Base-by-base conservation (phyloP, 2,329 filamentous ascomycete species). In the Microcyclosporella mali region DNA sequence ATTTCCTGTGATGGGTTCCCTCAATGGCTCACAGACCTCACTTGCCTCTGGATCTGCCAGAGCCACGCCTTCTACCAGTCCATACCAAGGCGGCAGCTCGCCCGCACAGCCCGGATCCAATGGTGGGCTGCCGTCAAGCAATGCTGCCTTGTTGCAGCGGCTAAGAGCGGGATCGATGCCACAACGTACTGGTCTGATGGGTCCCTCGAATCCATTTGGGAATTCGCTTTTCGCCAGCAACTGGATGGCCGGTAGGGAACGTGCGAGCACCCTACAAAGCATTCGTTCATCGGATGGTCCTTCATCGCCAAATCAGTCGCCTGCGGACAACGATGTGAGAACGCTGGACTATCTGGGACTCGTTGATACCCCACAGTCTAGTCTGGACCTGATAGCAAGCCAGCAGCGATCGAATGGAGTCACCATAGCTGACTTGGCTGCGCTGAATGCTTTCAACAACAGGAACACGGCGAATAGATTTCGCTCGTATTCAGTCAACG, bases 401-500 rank as follows among this genome's bases (percentile, higher is more conserved):
- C 72, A 74, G 42, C 73, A 76, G 43, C 67, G 73, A 41, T 58
- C 65, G 21, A 66, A 73, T 45, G 63, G 66, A 11, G 55, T 59
- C 2, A 84, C 88, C 52, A 73, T 90, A 27, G 82, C 84, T 33
- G 85, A 85, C 58, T 71, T 90, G 47, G 81, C 82, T 49, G 83
- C 86, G 61, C 77, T 87, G 51, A 84, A 82, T 52, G 83, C 86
- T 60, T 80, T 86, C 53, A 84, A 82, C 51, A 84, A 82, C 52
- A 85, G 79, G 61, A 85, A 85, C 56, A 63, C 64, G 33, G 76
- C 83, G 33, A 97, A 85, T 64, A 81, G 92, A 40, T 94, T 97
- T 73, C 82, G 92, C 35, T 98, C 92, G 1, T 97, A 95, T 66
- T 98, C 92, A 1, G 92, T 98, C 52, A 98, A 98, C 66, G 94